Conservation (phyloP, 345 rosid species). For the Jatropha curcas region DNA sequence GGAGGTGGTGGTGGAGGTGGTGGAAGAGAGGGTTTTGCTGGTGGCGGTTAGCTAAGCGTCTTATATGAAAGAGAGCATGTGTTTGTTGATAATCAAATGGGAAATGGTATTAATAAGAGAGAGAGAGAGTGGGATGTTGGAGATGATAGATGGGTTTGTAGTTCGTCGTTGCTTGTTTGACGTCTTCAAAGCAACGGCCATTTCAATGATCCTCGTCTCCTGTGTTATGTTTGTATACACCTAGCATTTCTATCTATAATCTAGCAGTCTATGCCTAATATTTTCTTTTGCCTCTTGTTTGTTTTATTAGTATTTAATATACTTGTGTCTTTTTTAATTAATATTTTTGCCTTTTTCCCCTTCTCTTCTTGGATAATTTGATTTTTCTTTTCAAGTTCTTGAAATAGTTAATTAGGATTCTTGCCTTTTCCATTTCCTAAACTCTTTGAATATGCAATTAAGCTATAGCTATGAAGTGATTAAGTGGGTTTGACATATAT, state of each 20-base stretch:
- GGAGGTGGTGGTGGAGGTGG: constrained; percentile 23
- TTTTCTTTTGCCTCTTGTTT: not conserved
- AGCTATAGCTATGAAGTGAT: too few relatives aligned
- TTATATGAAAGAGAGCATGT: constrained; percentile 9
- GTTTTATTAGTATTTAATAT: not conserved
- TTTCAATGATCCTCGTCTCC: constrained; percentile 30
- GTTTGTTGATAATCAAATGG: not conserved
- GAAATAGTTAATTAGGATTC: not conserved
- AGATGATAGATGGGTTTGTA: constrained; percentile 7
- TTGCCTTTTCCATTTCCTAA: too few relatives aligned
- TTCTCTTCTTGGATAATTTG: not conserved
- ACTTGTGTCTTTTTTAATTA: not conserved
- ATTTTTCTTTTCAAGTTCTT: not conserved
- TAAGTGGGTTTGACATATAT: too few relatives aligned
- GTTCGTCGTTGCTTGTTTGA: constrained; percentile 77
- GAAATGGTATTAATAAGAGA: not conserved
- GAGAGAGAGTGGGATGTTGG: constrained; percentile 24
- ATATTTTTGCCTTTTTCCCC: not conserved
- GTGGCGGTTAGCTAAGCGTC: constrained; percentile 60
- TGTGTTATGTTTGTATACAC: not conserved
- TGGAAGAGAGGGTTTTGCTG: constrained; percentile 11
- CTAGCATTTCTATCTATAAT: too few relatives aligned
- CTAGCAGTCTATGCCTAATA: not conserved
- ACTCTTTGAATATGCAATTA: too few relatives aligned
- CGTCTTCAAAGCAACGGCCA: constrained; percentile 52